Base-by-base conservation (phyloP, 75 land plant genomes). In the Picea glauca region DNA sequence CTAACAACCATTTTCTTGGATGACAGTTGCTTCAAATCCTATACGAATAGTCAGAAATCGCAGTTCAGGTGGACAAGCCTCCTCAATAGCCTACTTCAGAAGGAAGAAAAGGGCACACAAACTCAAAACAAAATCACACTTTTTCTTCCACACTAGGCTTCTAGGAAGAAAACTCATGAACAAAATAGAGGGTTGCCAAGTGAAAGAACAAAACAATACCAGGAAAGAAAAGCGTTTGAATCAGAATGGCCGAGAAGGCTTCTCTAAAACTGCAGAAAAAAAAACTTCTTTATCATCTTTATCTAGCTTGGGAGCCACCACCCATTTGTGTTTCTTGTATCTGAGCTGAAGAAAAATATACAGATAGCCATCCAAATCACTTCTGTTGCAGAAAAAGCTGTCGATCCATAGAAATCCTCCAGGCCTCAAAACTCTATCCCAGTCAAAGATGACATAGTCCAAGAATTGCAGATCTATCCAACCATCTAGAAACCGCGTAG, bases 321-420 rank as follows among this genome's bases (percentile, higher is more conserved):
- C 81, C 94, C 94, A 92, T 64, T 80, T 84, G 56, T 78, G 90
- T 65, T 83, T 86, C 78, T 81, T 88, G 78, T 90, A 92, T 67
- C 84, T 80, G 50, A 92, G 75, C 84, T 81, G 85, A 79, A 64
- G 67, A 67, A 92, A 86, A 5, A 64, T 78, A 21, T 90, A 83
- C 57, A 85, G 61, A 62, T 90, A 92, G 33, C 80, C 89, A 26
- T 87, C 82, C 78, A 92, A 50, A 73, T 90, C 91, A 20, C 78
- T 77, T 62, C 78, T 76, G 58, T 67, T 20, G 58, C 92, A 92
- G 81, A 92, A 92, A 83, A 92, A 92, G 30, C 90, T 77, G 72
- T 92, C 94, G 13, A 92, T 80, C 93, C 93, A 92, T 13, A 92
- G 85, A 56, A 92, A 57, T 21, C 94, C 94, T 3, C 93, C 93